Base-by-base conservation (phyloP, 768 basidiomycete genomes). In the Phylloporus rhodoxanthus region DNA sequence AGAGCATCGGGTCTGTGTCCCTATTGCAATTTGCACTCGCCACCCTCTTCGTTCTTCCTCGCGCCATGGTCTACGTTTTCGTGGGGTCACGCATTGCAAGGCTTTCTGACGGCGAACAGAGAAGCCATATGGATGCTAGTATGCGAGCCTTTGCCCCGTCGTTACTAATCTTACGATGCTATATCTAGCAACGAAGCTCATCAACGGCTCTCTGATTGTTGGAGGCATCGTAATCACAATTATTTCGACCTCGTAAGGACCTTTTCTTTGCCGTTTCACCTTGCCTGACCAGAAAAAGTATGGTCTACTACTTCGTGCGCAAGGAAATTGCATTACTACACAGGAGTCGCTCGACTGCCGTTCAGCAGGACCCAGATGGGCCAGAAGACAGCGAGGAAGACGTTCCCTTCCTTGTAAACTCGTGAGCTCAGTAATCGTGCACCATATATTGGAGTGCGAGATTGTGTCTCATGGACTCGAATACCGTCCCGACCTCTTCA, bases 1-100 rank as follows among this genome's bases (percentile, higher is more conserved):
- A 88, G 78, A 85, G 85, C 28, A 87, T 93, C 47, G 76, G 81
- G 63, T 70, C 85, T 5, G 88, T 92, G 13, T 70, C 80, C 4
- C 61, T 92, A 3, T 80, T 77, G 73, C 88, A 91, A 68, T 92
- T 92, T 61, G 68, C 80, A 41, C 60, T 82, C 8, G 91, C 91
- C 6, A 92, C 88, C 5, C 66, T 77, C 39, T 82, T 80, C 60
- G 72, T 82, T 8, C 78, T 82, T 38, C 90, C 91, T 20, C 91
- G 84, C 61, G 69, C 85, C 5, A 64, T 84, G 28, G 71, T 92
- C 23, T 79, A 86, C 51, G 80, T 84, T 13, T 90, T 91, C 67
- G 80, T 91, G 44, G 91, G 90, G 2, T 84, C 84, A 2, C 79
- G 80, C 23, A 78, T 91, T 37, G 86, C 85, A 34, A 72, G 72